phyloP scores from a whole-genome alignment of 768 basidiomycete species.

The Austroboletus festivus region DNA sequence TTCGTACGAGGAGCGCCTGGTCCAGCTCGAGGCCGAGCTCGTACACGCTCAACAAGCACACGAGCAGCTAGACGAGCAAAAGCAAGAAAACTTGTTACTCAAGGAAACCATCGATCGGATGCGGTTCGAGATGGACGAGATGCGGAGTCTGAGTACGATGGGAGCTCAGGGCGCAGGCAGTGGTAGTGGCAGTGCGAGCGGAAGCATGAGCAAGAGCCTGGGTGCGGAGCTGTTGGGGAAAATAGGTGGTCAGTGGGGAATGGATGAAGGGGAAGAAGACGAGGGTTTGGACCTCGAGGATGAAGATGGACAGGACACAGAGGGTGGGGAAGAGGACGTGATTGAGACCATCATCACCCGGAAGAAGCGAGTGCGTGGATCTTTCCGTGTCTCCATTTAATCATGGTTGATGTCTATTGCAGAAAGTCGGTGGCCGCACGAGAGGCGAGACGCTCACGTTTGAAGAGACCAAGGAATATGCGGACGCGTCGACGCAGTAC shows the following conservation, averaged over 20 bases:
- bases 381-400: constrained; percentile 6
- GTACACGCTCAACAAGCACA: constrained; percentile 66
- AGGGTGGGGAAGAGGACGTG: constrained; percentile 61
- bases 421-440: constrained; percentile 69
- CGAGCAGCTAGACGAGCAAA: constrained; percentile 81
- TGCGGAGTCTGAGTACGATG: constrained; percentile 50
- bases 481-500: constrained; percentile 71
- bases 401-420: constrained; percentile 10
- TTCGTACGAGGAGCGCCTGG: constrained; percentile 67
- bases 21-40: constrained; percentile 70
- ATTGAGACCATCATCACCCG: constrained; percentile 88
- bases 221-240: constrained; percentile 70
- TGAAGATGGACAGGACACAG: constrained; percentile 52
- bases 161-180: constrained; percentile 38
- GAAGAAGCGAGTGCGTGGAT: constrained; percentile 60
- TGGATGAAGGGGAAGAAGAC: constrained; percentile 43
- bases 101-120: constrained; percentile 97
- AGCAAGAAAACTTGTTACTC: constrained; percentile 87
- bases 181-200: constrained; percentile 46
- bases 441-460: constrained; percentile 41
- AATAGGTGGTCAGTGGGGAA: constrained; percentile 51
- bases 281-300: constrained; percentile 33
- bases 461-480: constrained; percentile 72
- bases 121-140: constrained; percentile 91
- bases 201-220: constrained; percentile 67